Base-by-base conservation (phyloP, 108 stramenopile species). In the Aureococcus anophagefferens region DNA sequence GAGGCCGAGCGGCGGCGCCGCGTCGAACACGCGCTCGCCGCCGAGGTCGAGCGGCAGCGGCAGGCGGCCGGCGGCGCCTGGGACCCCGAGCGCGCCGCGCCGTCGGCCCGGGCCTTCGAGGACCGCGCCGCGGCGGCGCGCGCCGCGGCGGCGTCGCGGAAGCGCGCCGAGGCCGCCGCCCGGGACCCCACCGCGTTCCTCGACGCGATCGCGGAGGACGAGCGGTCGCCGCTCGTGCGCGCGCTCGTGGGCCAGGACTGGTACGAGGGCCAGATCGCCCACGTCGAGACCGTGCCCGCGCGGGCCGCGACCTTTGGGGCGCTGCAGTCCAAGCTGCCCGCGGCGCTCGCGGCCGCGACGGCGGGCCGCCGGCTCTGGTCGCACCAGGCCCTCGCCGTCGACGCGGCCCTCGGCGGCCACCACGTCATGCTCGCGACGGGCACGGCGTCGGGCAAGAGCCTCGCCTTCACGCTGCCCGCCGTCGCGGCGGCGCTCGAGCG, bases 311-410 rank as follows among this genome's bases (percentile, higher is more conserved):
- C 7, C 21, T 59, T 25, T 11, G 51, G 21, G 51, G 17, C 51
- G 21, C 21, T 59, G 30, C 69, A 63, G 66, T 15, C 3, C 5
- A 29, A 1, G 33, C 36, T 66, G 5, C 25, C 51, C 25, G 51
- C 25, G 4, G 33, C 33, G 35, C 40, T 76, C 30, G 17, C 25
- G 15, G 30, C 46, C 13, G 17, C 30, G 25, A 36, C 37, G 0
- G n/a, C 5, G 33, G 17, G 62, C 51, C 40, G 74, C 66, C 67
- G 62, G 46, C 71, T 92, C 64, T 96, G 89, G 68, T 44, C 64
- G 25, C 95, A 96, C 81, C 95, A 96, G 82, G 87, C 83, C 9
- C 33, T 36, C 32, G 95, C 92, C 21, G 91, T 96, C 71, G 80
- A 83, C 46, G 85, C 91, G 0, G 83, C 83, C 0, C 62, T 86